phyloP scores from a whole-genome alignment of 2,329 filamentous ascomycete species.

The Penicillium capsulatum region DNA sequence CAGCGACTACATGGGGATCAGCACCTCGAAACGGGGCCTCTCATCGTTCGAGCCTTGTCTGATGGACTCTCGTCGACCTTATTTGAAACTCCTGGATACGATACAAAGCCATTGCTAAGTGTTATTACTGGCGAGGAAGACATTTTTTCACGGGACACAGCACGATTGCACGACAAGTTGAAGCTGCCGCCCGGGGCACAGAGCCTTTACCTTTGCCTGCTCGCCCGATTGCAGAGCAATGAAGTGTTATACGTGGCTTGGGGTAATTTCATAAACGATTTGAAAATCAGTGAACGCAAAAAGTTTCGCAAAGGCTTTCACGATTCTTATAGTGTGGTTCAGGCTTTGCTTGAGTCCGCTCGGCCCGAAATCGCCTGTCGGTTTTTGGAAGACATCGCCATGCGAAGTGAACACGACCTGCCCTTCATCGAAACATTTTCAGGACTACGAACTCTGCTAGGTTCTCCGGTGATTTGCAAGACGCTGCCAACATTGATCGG shows the following conservation, averaged over 20 bases:
- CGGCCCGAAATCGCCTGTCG: constrained; percentile 21
- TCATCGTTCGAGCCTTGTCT: constrained; percentile 22
- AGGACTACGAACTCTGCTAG: constrained; percentile 20
- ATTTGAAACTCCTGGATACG: constrained; percentile 20
- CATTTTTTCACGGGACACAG: neutral
- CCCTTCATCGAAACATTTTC: constrained; percentile 23
- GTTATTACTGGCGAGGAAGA: constrained; percentile 22
- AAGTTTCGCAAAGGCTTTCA: no score
- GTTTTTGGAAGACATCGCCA: constrained; percentile 25
- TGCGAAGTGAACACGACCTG: constrained; percentile 17
- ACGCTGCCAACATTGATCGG: constrained; percentile 23
- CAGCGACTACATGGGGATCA: constrained; percentile 1
- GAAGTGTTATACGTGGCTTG: constrained; percentile 22
- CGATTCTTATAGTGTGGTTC: constrained; percentile 25
- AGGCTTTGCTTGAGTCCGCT: constrained; percentile 22
- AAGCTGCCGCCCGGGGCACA: constrained; percentile 9
- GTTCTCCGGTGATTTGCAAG: constrained; percentile 18
- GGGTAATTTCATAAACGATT: constrained; percentile 14
- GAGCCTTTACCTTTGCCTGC: constrained; percentile 23
- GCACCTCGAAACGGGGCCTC: constrained; percentile 7
- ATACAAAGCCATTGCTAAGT: constrained; percentile 19
- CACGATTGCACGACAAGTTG: constrained; percentile 20
- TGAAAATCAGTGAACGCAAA: constrained; percentile 1
- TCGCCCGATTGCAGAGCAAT: constrained; percentile 24
- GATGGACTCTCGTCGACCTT: constrained; percentile 18